Conservation (phyloP, 768 basidiomycete species). For the Xerocomellus dryophilus region DNA sequence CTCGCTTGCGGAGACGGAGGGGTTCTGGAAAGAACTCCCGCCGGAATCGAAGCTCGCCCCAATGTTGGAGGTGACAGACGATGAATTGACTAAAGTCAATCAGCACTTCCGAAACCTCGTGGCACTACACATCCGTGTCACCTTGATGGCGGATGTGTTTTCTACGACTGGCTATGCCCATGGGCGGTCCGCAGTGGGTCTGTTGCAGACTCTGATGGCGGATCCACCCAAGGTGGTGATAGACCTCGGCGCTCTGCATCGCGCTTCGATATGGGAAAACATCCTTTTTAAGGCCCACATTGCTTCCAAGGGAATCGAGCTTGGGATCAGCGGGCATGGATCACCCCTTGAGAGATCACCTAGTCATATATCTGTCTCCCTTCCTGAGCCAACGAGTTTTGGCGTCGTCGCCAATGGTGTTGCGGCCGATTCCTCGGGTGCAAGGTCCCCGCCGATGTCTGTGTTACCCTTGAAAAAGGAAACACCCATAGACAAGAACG, state of each 20-base stretch:
- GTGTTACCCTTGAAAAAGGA: conserved; percentile 38
- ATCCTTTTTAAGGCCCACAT: conserved; percentile 67
- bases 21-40: conserved; percentile 61
- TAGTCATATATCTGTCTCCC: conserved; percentile 39
- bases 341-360: conserved; percentile 52
- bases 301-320: conserved; percentile 50
- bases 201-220: conserved; percentile 73
- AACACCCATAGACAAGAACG: conserved; percentile 58
- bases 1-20: conserved; percentile 64
- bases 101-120: conserved; percentile 68
- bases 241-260: conserved; percentile 77
- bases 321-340: conserved; percentile 40
- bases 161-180: conserved; percentile 79
- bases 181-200: conserved; percentile 67
- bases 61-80: conserved; percentile 53
- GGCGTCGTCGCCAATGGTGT: conserved; percentile 32
- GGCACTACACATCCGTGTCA: conserved; percentile 73
- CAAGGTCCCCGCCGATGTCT: conserved; percentile 21
- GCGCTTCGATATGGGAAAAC: conserved; percentile 84
- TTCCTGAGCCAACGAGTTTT: conserved; percentile 39
- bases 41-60: conserved; percentile 62
- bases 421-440: conserved; percentile 21
- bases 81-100: conserved; percentile 52
- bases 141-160: conserved; percentile 84
- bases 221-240: conserved; percentile 60